Evolutionary conservation across 176 grass and related monocot species (phyloP).

Genomic region (Hordeum marinum): DNA sequence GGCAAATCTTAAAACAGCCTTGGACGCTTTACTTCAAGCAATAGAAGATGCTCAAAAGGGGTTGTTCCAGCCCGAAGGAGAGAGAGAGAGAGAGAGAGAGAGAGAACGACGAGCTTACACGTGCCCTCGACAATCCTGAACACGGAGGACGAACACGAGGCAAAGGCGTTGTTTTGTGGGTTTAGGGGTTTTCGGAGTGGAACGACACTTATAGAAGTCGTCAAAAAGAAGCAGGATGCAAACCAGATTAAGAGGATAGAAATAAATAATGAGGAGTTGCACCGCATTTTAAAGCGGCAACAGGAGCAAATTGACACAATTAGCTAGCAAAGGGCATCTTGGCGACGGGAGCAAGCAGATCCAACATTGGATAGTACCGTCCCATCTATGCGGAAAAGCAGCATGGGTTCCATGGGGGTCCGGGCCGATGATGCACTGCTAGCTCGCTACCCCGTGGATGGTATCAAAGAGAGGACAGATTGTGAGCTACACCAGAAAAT

Average conservation of each 20-base stretch:
- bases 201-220: neutral
- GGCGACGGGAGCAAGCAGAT: neutral
- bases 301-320: neutral
- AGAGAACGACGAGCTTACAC: neutral
- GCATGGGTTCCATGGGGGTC: neutral
- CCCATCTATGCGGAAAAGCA: neutral
- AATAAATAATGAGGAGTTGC: neutral
- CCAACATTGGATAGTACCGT: neutral
- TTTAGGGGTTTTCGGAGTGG: neutral
- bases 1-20: neutral
- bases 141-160: neutral
- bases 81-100: too few relatives aligned
- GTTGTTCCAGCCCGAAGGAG: neutral
- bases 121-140: neutral
- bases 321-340: neutral
- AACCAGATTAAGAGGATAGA: neutral
- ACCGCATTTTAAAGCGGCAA: neutral
- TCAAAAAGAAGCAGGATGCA: neutral
- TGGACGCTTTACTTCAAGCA: neutral
- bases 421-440: neutral
- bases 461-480: neutral
- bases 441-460: neutral
- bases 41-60: neutral
- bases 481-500: neutral
- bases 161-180: neutral